Percentiles rank a stretch among this genome's conserved stretches.
These are phyloP conservation scores for Pythium sp. DNA, from an alignment of 352 stramenopile genomes.

Conservation along the genomic window DNA sequence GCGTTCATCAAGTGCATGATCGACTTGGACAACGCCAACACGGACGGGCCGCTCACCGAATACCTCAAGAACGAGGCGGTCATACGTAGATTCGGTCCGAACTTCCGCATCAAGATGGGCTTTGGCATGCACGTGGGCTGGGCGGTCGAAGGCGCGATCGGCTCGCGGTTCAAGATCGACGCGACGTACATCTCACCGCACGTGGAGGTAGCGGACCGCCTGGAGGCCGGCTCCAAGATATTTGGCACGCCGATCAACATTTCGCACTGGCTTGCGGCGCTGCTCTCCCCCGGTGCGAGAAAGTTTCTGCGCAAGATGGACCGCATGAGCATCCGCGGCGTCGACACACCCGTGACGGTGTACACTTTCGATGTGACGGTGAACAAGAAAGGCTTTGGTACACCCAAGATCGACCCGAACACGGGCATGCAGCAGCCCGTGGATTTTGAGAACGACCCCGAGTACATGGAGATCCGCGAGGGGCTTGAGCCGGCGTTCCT, in stretches of 20 bases:
- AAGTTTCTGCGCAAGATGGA: constrained; percentile 85
- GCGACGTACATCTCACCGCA: constrained; percentile 96
- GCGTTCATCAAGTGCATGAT: constrained; percentile 96
- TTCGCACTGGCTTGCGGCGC: constrained; percentile 76
- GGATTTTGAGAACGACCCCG: constrained; percentile 79
- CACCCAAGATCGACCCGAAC: constrained; percentile 56
- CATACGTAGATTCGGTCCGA: constrained; percentile 77
- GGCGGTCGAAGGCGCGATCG: constrained; percentile 95
- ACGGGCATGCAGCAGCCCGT: constrained; percentile 64
- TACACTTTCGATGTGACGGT: constrained; percentile 89
- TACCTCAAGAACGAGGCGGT: constrained; percentile 69
- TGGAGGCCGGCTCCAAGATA: constrained; percentile 95
- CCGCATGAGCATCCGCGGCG: constrained; percentile 78
- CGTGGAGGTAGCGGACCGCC: constrained; percentile 92
- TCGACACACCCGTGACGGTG: constrained; percentile 76
- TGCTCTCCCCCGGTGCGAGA: constrained; percentile 65
- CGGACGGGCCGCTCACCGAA: constrained; percentile 64
- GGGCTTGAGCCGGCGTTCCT: constrained; percentile 80
- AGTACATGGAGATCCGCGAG: constrained; percentile 84
- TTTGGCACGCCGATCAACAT: constrained; percentile 85
- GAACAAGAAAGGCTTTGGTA: constrained; percentile 72
- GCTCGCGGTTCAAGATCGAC: constrained; percentile 95
- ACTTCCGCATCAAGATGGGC: constrained; percentile 89
- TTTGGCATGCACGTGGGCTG: constrained; percentile 96
- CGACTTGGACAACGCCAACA: constrained; percentile 82